phyloP scores from a whole-genome alignment of 305 asterid species.

The Solanum hybrid region DNA sequence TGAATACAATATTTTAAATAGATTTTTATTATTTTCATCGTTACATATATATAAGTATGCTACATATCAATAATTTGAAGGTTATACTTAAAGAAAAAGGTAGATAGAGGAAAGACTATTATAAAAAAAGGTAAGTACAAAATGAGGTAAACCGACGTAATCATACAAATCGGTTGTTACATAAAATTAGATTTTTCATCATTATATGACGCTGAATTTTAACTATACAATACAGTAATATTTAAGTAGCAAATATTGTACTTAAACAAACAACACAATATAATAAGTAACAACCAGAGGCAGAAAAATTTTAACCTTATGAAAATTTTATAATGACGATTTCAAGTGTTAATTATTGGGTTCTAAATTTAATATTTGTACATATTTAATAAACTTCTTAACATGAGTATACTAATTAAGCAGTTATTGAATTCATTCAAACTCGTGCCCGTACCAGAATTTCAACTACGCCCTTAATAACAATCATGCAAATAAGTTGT shows the following conservation, averaged over 20 bases:
- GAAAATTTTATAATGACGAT: neutral
- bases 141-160: neutral
- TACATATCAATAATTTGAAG: neutral
- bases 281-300: too few relatives aligned
- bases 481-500: neutral
- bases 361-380: too few relatives aligned
- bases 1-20: neutral
- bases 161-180: neutral
- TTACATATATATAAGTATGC: neutral
- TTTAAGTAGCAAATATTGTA: neutral
- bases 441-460: fast-evolving
- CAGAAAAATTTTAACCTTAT: too few relatives aligned
- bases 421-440: too few relatives aligned
- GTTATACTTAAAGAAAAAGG: neutral
- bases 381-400: too few relatives aligned
- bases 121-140: neutral
- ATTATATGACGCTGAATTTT: neutral
- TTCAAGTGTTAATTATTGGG: neutral
- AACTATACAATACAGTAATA: neutral
- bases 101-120: neutral
- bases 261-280: neutral
- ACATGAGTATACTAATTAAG: too few relatives aligned
- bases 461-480: neutral
- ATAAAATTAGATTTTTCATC: neutral
- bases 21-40: neutral